A percentile compares a stretch with the other conserved stretches of the same genome.
phyloP scores from a whole-genome alignment of 768 basidiomycete species.

The Hericium alpestre region DNA sequence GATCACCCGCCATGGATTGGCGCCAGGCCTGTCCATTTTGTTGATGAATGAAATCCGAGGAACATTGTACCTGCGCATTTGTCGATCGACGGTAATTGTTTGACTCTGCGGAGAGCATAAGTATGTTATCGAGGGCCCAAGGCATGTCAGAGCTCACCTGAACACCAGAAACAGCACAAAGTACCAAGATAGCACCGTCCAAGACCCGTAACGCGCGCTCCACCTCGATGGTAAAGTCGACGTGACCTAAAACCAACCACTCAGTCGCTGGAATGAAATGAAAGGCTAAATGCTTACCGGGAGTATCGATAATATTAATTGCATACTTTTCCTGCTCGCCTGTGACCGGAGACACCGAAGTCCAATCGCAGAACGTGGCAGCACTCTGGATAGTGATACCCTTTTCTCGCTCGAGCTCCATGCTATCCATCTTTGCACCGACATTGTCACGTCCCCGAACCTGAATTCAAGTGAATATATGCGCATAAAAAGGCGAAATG shows the following conservation, averaged over 20 bases:
- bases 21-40: conserved; percentile 98
- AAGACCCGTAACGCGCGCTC: conserved; percentile 92
- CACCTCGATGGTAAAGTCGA: conserved; percentile 99
- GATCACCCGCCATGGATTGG: conserved; percentile 94
- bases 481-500: conserved; percentile 3
- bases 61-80: conserved; percentile 95
- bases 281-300: conserved; percentile 40
- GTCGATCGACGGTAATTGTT: conserved; percentile 97
- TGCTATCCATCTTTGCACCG: conserved; percentile 99
- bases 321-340: conserved; percentile 73
- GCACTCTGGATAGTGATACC: conserved; percentile 99
- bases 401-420: conserved; percentile 98
- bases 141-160: conserved; percentile 39
- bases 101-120: conserved; percentile 51
- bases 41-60: conserved; percentile 95
- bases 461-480: conserved; percentile 25
- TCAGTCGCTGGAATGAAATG: neutral
- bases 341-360: conserved; percentile 49
- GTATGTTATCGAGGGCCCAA: neutral
- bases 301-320: conserved; percentile 98
- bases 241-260: conserved; percentile 59
- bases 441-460: conserved; percentile 91
- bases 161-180: conserved; percentile 96
- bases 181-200: conserved; percentile 91
- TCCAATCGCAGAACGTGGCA: conserved; percentile 97